A percentile compares a stretch with the other conserved stretches of the same genome.
phyloP scores from a whole-genome alignment of 805 yeast species.

The Kodamaea restingae region DNA sequence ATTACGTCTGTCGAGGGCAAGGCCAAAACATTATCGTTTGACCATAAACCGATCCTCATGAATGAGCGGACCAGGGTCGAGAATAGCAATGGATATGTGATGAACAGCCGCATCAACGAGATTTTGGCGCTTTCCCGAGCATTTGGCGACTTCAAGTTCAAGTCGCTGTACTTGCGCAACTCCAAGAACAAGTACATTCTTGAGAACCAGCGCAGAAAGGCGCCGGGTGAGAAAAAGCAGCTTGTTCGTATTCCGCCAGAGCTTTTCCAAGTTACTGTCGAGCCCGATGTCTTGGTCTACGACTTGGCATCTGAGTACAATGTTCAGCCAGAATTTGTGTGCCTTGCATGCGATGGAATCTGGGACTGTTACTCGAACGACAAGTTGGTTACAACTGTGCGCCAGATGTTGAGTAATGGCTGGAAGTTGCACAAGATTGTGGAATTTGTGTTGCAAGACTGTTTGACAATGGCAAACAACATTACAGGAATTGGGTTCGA shows the following conservation, averaged over 20 bases:
- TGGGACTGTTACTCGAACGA: conserved; percentile 53
- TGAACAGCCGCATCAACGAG: conserved; percentile 39
- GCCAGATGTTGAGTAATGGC: conserved; percentile 56
- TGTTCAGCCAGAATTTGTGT: conserved; percentile 32
- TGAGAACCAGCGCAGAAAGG: conserved; percentile 13
- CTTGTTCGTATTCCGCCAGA: conserved; percentile 41
- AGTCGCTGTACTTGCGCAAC: conserved; percentile 32
- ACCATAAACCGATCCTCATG: conserved; percentile 43
- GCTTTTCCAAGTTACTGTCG: conserved; percentile 40
- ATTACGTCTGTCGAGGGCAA: conserved; percentile 51
- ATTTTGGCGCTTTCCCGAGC: conserved; percentile 42
- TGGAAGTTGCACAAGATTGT: conserved; percentile 55
- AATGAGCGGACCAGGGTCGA: conserved; percentile 42
- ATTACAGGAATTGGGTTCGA: conserved; percentile 79
- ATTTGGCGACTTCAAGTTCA: conserved; percentile 42
- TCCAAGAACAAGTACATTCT: conserved; percentile 29
- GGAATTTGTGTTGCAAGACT: conserved; percentile 57
- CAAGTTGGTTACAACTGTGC: conserved; percentile 49
- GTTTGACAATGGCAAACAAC: conserved; percentile 67
- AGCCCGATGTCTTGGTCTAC: conserved; percentile 40
- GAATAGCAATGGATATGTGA: conserved; percentile 36
- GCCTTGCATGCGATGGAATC: conserved; percentile 44
- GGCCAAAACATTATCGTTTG: conserved; percentile 48
- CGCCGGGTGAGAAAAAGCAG: not conserved
- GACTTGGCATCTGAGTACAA: conserved; percentile 20